These are phyloP conservation scores for Hepatocystis sp. DNA, from an alignment of 169 alveolate genomes.

Conservation along the genomic window DNA sequence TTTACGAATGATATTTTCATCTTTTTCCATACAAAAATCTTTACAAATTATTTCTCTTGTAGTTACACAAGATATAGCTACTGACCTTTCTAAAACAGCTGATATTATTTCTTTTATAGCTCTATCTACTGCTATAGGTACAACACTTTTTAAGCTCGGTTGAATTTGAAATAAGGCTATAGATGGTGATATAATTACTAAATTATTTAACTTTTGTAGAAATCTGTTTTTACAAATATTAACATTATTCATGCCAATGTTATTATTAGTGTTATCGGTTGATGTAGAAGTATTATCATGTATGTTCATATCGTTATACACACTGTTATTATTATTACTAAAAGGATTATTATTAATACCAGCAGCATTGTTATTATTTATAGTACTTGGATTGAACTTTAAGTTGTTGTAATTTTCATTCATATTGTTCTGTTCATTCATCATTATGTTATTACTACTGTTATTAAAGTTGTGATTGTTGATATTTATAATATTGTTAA, in stretches of 20 bases:
- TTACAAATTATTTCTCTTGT: slow-evolving; percentile 96
- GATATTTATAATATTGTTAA: too few species aligned
- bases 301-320: too few species aligned
- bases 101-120: slow-evolving; percentile 96
- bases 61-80: slow-evolving; percentile 96
- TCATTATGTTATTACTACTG: too few species aligned
- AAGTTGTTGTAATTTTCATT: slow-evolving; percentile 13
- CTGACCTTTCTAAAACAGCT: slow-evolving; percentile 93
- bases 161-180: slow-evolving; percentile 92
- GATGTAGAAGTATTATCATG: too few species aligned
- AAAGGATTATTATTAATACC: too few species aligned
- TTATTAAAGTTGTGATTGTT: too few species aligned
- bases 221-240: slow-evolving; percentile 13
- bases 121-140: slow-evolving; percentile 96
- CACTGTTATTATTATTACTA: too few species aligned
- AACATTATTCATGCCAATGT: slow-evolving; percentile 5
- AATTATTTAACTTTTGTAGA: slow-evolving; percentile 75
- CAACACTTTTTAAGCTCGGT: slow-evolving; percentile 90
- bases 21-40: slow-evolving; percentile 96
- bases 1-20: slow-evolving; percentile 90
- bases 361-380: too few species aligned
- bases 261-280: slow-evolving; percentile 17
- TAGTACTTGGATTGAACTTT: too few species aligned
- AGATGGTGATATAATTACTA: slow-evolving; percentile 90
- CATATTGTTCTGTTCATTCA: slow-evolving; percentile 7